These are phyloP conservation scores for Ophiocordyceps australis DNA, from an alignment of 2,329 filamentous ascomycete genomes.

Conservation along the genomic window DNA sequence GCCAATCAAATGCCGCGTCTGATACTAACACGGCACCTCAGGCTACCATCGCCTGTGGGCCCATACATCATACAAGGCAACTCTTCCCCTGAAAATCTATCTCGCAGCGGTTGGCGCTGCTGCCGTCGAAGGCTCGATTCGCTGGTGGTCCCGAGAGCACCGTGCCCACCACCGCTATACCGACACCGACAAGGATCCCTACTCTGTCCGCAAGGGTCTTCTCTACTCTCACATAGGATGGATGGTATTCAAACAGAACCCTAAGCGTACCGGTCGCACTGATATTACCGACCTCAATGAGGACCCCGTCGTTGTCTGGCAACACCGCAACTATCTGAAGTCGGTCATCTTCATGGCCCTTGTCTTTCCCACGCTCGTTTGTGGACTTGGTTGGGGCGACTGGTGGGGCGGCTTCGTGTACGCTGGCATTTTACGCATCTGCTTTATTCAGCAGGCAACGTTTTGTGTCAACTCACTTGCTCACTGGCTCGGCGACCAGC, in stretches of 20 bases:
- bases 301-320: constrained; percentile 70
- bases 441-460: constrained; percentile 81
- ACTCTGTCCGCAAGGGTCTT: constrained; percentile 77
- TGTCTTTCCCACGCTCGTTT: constrained; percentile 55
- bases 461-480: constrained; percentile 88
- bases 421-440: constrained; percentile 68
- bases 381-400: constrained; percentile 66
- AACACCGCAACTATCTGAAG: constrained; percentile 76
- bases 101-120: constrained; percentile 67
- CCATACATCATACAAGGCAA: constrained; percentile 68
- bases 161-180: constrained; percentile 82
- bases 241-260: constrained; percentile 91
- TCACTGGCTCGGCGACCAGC: constrained; percentile 83
- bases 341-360: constrained; percentile 62
- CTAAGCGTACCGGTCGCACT: constrained; percentile 71
- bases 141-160: constrained; percentile 81
- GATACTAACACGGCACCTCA: too few species aligned
- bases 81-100: constrained; percentile 60
- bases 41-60: constrained; percentile 59
- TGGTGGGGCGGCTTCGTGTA: constrained; percentile 72
- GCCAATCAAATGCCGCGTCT: background rate
- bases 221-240: constrained; percentile 66
- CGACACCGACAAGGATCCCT: constrained; percentile 83
- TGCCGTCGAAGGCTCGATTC: constrained; percentile 69
- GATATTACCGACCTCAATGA: constrained; percentile 82